Evolutionary conservation across 257 asterid species (phyloP).

Genomic region (Nicotiana knightiana): DNA sequence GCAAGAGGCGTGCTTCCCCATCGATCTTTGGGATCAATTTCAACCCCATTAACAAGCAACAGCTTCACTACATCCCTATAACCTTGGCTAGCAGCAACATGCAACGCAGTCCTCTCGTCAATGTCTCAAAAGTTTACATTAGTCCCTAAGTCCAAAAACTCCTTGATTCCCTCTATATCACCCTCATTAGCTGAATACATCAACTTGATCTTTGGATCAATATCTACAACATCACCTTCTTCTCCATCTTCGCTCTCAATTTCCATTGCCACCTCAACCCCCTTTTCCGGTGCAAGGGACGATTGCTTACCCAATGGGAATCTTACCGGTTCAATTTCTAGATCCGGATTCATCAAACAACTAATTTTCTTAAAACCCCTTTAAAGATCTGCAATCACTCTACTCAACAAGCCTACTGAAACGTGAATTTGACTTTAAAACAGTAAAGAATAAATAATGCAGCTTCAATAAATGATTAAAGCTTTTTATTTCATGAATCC

Average conservation of each 20-base stretch:
- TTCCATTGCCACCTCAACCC: slow-evolving; percentile 36
- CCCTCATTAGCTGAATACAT: slow-evolving; percentile 87
- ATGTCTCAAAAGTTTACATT: slow-evolving; percentile 82
- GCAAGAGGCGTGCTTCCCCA: slow-evolving; percentile 99
- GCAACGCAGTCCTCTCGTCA: slow-evolving; percentile 90
- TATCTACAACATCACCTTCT: slow-evolving; percentile 36
- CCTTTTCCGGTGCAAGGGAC: slow-evolving; percentile 76
- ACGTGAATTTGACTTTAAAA: neutral
- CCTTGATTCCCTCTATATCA: slow-evolving; percentile 79
- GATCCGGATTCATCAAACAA: slow-evolving; percentile 1
- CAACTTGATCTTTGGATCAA: slow-evolving; percentile 69
- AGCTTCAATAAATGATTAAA: neutral
- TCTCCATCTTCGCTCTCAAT: slow-evolving; percentile 38
- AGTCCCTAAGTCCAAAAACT: slow-evolving; percentile 52
- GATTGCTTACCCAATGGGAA: slow-evolving; percentile 75
- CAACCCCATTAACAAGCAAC: slow-evolving; percentile 58
- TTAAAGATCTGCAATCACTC: neutral
- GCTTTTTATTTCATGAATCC: neutral
- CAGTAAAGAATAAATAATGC: neutral
- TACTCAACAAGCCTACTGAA: neutral
- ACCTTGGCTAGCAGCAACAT: slow-evolving; percentile 95
- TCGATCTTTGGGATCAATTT: slow-evolving; percentile 61
- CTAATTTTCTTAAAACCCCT: neutral
- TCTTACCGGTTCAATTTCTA: slow-evolving; percentile 52
- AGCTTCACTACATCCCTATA: slow-evolving; percentile 52